Evolutionary conservation across 2,329 filamentous ascomycete species (phyloP).

Genomic region (Elsinoe batatas): DNA sequence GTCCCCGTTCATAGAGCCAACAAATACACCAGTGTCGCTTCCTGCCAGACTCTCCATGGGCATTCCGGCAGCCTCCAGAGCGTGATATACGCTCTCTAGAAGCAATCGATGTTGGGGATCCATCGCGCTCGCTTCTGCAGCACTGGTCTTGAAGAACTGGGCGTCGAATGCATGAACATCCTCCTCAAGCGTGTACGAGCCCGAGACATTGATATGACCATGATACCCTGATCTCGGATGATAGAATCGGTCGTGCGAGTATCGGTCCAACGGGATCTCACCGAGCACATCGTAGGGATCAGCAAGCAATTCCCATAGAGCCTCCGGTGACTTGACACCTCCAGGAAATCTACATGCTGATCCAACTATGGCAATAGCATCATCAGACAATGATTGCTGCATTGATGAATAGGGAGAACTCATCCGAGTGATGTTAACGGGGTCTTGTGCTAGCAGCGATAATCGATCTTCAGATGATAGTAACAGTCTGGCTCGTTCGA

Average conservation of each 20-base stretch:
- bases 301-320: neutral
- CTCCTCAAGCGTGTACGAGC: constrained; percentile 20
- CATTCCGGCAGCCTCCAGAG: constrained; percentile 16
- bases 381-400: neutral
- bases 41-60: constrained; percentile 14
- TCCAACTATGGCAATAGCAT: neutral
- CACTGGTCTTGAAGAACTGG: constrained; percentile 21
- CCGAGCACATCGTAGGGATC: neutral
- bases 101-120: constrained; percentile 22
- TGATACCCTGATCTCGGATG: neutral
- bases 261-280: neutral
- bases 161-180: constrained; percentile 20
- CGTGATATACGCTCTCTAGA: constrained; percentile 25
- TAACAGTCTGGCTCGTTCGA: neutral
- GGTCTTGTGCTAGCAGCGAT: neutral
- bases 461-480: neutral
- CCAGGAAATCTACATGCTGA: neutral
- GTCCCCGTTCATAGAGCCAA: constrained; percentile 20
- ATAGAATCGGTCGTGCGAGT: neutral
- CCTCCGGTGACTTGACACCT: neutral
- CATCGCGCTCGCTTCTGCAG: constrained; percentile 20
- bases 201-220: constrained; percentile 5
- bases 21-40: constrained; percentile 17
- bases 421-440: neutral
- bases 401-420: neutral